Evolutionary conservation across 2,329 filamentous ascomycete species (phyloP).

Genomic region (Paraphaeosphaeria sporulosa): DNA sequence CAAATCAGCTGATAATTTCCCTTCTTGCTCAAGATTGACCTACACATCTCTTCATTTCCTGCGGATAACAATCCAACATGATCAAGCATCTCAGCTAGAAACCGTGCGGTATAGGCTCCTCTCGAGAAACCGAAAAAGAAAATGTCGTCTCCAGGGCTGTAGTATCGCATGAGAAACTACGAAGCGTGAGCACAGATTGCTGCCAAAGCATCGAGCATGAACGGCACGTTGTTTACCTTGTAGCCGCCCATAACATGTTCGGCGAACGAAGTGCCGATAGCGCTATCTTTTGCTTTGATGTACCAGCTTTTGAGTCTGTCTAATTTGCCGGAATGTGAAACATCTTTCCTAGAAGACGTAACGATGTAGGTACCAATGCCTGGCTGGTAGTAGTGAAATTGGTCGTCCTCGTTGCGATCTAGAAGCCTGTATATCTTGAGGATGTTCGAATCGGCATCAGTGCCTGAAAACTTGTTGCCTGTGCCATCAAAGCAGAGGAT

Average conservation of each 20-base stretch:
- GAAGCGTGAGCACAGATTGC: not conserved
- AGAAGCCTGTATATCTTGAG: constrained; percentile 76
- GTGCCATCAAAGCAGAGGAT: constrained; percentile 57
- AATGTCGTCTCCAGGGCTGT: constrained; percentile 56
- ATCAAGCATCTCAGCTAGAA: constrained; percentile 80
- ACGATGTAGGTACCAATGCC: constrained; percentile 78
- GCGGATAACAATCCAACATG: constrained; percentile 76
- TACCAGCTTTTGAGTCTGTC: constrained; percentile 72
- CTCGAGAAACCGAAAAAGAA: constrained; percentile 60
- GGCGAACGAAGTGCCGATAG: constrained; percentile 74
- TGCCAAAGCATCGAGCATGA: not conserved
- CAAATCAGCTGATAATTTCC: not conserved
- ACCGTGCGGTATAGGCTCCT: constrained; percentile 61
- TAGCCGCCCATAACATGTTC: constrained; percentile 86
- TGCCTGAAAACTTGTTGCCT: constrained; percentile 46
- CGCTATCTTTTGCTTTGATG: constrained; percentile 78
- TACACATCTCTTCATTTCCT: constrained; percentile 16
- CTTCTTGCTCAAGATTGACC: not conserved
- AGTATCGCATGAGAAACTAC: constrained; percentile 61
- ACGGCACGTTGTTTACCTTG: constrained; percentile 15
- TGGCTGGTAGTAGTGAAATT: constrained; percentile 54
- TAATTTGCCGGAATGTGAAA: constrained; percentile 64
- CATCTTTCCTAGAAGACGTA: constrained; percentile 56
- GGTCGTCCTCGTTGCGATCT: constrained; percentile 67
- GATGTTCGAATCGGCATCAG: constrained; percentile 56